Percentiles rank a stretch among this genome's conserved stretches.
These are phyloP conservation scores for Fraxinus sp. DNA, from an alignment of 305 asterid genomes.

Conservation along the genomic window DNA sequence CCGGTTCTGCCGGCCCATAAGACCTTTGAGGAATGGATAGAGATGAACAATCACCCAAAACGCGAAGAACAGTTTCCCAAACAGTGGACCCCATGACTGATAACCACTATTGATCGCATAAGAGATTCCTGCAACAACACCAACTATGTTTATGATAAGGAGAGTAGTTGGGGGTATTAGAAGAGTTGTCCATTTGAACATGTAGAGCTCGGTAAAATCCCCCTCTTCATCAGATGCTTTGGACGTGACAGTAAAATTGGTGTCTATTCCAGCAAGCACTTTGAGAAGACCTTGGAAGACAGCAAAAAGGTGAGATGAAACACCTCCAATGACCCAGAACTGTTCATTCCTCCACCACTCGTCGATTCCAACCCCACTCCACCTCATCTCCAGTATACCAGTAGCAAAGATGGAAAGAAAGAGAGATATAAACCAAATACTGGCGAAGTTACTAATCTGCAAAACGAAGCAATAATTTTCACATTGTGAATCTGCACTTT, in stretches of 20 bases:
- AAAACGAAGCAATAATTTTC: neutral
- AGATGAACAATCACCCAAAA: slow-evolving; percentile 66
- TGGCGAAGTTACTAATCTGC: slow-evolving; percentile 56
- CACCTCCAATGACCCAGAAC: slow-evolving; percentile 64
- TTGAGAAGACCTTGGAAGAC: slow-evolving; percentile 59
- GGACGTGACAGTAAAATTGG: slow-evolving; percentile 60
- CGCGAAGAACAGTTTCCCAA: slow-evolving; percentile 55
- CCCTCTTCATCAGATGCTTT: slow-evolving; percentile 63
- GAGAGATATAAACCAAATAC: slow-evolving; percentile 58
- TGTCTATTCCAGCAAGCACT: slow-evolving; percentile 61
- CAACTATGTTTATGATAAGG: slow-evolving; percentile 49
- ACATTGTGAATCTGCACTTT: neutral
- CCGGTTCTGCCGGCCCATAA: slow-evolving; percentile 58
- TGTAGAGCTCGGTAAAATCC: slow-evolving; percentile 51
- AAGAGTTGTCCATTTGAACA: slow-evolving; percentile 61
- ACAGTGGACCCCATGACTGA: slow-evolving; percentile 45
- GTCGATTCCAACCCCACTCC: slow-evolving; percentile 64
- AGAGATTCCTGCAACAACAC: slow-evolving; percentile 56
- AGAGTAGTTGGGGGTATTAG: slow-evolving; percentile 56
- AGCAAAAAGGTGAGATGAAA: slow-evolving; percentile 53
- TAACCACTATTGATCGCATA: slow-evolving; percentile 35
- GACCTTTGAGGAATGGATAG: slow-evolving; percentile 60
- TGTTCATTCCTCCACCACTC: slow-evolving; percentile 71
- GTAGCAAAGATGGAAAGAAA: slow-evolving; percentile 59
- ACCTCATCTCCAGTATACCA: slow-evolving; percentile 60